Evolutionary conservation across 257 asterid genomes (phyloP).

Genomic region (Fraxinus cuspidata): DNA sequence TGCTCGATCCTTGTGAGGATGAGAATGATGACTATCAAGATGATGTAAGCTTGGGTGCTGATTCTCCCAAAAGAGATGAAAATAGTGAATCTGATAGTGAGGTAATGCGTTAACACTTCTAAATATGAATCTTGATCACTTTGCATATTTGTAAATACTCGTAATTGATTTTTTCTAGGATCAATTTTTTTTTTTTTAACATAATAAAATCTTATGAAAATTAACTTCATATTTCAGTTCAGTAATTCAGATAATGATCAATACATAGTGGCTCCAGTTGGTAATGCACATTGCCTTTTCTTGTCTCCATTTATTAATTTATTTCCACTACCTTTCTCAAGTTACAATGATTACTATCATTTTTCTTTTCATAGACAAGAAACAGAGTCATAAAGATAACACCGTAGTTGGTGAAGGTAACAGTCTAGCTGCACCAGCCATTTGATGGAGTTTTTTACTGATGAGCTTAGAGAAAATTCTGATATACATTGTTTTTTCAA

Average conservation of each 20-base stretch:
- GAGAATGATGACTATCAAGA: slow-evolving; percentile 71
- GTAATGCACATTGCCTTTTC: slow-evolving; percentile 37
- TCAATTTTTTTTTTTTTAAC: slow-evolving; percentile 17
- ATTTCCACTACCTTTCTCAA: background rate
- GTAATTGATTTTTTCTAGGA: background rate
- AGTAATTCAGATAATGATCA: slow-evolving; percentile 77
- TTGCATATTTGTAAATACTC: slow-evolving; percentile 11
- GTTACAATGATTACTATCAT: background rate
- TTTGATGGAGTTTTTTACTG: slow-evolving; percentile 22
- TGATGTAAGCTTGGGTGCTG: slow-evolving; percentile 68
- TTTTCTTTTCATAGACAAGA: slow-evolving; percentile 45
- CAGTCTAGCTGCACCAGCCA: slow-evolving; percentile 6
- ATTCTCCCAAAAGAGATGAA: slow-evolving; percentile 53
- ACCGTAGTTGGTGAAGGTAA: slow-evolving; percentile 61
- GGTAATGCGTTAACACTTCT: slow-evolving; percentile 42
- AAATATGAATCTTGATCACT: background rate
- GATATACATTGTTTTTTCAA: slow-evolving; percentile 22
- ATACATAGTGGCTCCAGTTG: slow-evolving; percentile 68
- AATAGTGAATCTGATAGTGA: slow-evolving; percentile 71
- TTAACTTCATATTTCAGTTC: slow-evolving; percentile 45
- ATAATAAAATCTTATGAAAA: slow-evolving; percentile 18
- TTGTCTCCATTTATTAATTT: background rate
- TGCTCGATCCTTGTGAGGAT: slow-evolving; percentile 94
- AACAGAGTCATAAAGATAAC: slow-evolving; percentile 41
- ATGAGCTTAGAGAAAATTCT: slow-evolving; percentile 22